Percentiles rank a stretch among this genome's conserved stretches.
These are phyloP conservation scores for Xerocomus minutiporus DNA, from an alignment of 1,284 basidiomycete species.

Conservation along the genomic window DNA sequence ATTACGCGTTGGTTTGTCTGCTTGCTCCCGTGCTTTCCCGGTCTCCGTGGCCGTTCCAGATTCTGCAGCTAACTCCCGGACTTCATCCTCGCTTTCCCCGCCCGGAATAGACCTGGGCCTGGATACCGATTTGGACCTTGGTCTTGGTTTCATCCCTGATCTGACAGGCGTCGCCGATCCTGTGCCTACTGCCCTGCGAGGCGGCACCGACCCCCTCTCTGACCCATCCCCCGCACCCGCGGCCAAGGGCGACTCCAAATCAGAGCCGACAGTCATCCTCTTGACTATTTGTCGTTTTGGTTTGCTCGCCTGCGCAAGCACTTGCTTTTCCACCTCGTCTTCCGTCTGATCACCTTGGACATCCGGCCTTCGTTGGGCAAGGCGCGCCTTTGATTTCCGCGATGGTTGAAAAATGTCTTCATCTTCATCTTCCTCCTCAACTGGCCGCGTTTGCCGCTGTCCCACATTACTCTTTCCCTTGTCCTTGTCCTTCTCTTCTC, in stretches of 20 bases:
- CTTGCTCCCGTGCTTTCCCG: background rate
- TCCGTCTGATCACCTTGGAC: background rate
- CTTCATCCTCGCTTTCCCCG: conserved; percentile 6
- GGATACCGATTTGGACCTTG: conserved; percentile 11
- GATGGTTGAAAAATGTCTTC: background rate
- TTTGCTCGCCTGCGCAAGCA: background rate
- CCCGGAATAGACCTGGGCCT: background rate
- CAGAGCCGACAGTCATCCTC: background rate
- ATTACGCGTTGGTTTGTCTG: background rate
- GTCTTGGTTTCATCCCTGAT: conserved; percentile 28
- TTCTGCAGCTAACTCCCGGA: background rate
- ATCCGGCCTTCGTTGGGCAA: conserved; percentile 1
- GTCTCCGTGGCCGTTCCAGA: background rate
- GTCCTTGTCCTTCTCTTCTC: background rate
- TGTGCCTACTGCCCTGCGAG: conserved; percentile 8
- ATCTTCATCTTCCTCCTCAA: background rate
- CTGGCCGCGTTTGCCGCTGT: background rate
- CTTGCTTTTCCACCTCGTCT: background rate
- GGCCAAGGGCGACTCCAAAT: conserved; percentile 1
- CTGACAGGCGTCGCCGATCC: conserved; percentile 23
- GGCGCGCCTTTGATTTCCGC: background rate
- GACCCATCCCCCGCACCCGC: background rate
- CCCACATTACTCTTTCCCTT: background rate
- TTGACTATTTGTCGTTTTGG: background rate
- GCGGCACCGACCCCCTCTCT: conserved; percentile 12